Percentiles rank a stretch among this genome's conserved stretches.
Evolutionary conservation across 441 rosid genomes (phyloP).

Genomic region (Syzygium syzygioides): DNA sequence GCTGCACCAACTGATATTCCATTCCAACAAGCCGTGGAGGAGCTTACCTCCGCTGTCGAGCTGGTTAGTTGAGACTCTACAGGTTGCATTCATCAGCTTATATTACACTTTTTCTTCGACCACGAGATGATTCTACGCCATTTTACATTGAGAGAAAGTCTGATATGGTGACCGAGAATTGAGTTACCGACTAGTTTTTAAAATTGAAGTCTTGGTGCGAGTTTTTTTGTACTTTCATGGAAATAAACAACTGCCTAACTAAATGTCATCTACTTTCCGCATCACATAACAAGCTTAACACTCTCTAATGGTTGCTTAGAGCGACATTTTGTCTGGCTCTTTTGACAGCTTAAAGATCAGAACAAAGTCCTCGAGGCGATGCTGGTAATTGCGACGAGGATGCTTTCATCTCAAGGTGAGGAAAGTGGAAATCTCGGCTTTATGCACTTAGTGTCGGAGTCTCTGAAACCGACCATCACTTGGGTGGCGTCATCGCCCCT

Average conservation of each 20-base stretch:
- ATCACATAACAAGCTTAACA: background rate
- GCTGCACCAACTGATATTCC: slow-evolving; percentile 33
- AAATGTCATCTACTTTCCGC: background rate
- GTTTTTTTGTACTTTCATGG: background rate
- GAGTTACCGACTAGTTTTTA: background rate
- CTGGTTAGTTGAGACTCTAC: slow-evolving; percentile 33
- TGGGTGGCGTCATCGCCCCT: slow-evolving; percentile 15
- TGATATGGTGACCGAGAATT: background rate
- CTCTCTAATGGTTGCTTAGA: background rate
- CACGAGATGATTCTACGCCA: background rate
- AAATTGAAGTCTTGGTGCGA: background rate
- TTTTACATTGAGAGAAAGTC: background rate
- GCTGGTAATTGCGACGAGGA: slow-evolving; percentile 22
- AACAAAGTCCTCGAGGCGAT: slow-evolving; percentile 37
- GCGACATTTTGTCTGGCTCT: background rate
- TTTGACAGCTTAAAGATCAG: slow-evolving; percentile 42
- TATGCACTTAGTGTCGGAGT: slow-evolving; percentile 24
- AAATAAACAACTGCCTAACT: background rate
- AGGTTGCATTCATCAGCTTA: background rate
- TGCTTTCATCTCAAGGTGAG: slow-evolving; percentile 3
- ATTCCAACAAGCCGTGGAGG: slow-evolving; percentile 46
- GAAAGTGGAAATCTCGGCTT: slow-evolving; percentile 1
- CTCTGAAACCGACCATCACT: slow-evolving; percentile 20
- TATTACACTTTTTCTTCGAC: background rate
- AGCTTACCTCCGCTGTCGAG: slow-evolving; percentile 33